Percentiles rank a stretch among this genome's conserved stretches.
Evolutionary conservation across 2,329 filamentous ascomycete genomes (phyloP).

Genomic region (Kalaharituber pfeilii): DNA sequence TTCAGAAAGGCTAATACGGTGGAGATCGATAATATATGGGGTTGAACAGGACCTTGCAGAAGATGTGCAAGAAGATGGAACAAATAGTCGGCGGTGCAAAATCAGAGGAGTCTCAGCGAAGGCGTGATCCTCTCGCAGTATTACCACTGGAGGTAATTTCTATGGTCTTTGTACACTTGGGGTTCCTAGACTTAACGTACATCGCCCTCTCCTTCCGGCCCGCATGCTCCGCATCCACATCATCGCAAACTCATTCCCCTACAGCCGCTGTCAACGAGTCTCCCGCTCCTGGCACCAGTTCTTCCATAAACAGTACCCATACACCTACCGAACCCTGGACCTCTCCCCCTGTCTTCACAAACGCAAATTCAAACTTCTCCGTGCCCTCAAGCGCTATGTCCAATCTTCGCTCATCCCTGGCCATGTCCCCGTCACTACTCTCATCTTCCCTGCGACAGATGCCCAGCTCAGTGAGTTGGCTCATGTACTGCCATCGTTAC

Average conservation of each 20-base stretch:
- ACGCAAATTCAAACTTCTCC: not conserved
- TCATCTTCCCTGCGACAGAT: not conserved
- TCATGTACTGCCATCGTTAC: not conserved
- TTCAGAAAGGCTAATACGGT: no score
- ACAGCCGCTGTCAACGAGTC: slow-evolving; percentile 30
- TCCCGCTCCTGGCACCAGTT: slow-evolving; percentile 32
- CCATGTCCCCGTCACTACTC: not conserved
- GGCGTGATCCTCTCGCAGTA: slow-evolving; percentile 31
- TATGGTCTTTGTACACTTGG: slow-evolving; percentile 31
- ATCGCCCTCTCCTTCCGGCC: slow-evolving; percentile 1
- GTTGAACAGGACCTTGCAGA: no score
- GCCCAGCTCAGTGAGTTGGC: not conserved
- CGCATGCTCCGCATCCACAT: not conserved
- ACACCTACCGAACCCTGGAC: slow-evolving; percentile 33
- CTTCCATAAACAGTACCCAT: slow-evolving; percentile 28
- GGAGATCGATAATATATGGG: no score
- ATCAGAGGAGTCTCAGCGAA: no score
- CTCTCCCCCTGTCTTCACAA: slow-evolving; percentile 26
- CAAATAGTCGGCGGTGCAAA: no score
- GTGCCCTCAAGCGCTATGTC: not conserved
- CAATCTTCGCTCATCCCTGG: not conserved
- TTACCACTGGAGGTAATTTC: slow-evolving; percentile 34
- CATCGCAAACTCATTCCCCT: slow-evolving; percentile 6
- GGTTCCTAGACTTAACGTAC: slow-evolving; percentile 31
- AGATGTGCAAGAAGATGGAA: no score